Evolutionary conservation across 257 asterid species (phyloP), one percentile per base, ranked within the genome.

Genomic region (Primulina tabacum): DNA sequence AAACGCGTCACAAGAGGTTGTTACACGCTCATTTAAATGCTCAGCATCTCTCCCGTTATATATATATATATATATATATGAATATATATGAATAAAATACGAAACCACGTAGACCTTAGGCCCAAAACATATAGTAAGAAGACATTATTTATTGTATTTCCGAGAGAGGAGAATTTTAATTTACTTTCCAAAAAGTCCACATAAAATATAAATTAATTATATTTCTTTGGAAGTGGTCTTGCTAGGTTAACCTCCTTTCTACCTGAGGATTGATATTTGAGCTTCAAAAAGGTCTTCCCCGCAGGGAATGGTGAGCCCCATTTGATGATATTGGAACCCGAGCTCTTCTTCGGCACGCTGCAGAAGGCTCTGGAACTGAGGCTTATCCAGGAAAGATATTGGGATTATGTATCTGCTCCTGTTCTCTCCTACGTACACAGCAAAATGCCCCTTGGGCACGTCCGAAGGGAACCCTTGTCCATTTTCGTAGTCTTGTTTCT

Each of bases 371-470:
- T 50, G 72, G 43, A 86, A 86, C 11, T 86, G 78, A 0, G 92
- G 89, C 17, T 58, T 28, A 17, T 16, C 73, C 65, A 86, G 26
- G 61, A 78, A 72, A 0, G 92, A 82, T 4, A 86, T 82, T 0
- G 92, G 89, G 40, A 84, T 74, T 21, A 86, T 77, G 60, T 82
- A 78, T 58, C 92, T 65, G 50, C 71, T 80, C 16, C 89, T 30
- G 32, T 75, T 86, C 26, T 76, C 82, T 1, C 92, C 92, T 2
- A 86, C 92, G 62, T 86, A 84, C n/a, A 86, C 92, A 3, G 71
- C 89, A 8, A 86, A 86, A 38, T 84, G 92, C 0, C 92, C 92
- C 50, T 26, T 84, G 17, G 92, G 92, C 6, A 86, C 92, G 57
- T 86, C 92, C 64, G 81, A 0, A 0, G 89, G 87, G 6, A 76